Evolutionary conservation across 768 basidiomycete genomes (phyloP), one percentile per base, ranked within the genome.

Genomic region (Lactarius hengduanensis): DNA sequence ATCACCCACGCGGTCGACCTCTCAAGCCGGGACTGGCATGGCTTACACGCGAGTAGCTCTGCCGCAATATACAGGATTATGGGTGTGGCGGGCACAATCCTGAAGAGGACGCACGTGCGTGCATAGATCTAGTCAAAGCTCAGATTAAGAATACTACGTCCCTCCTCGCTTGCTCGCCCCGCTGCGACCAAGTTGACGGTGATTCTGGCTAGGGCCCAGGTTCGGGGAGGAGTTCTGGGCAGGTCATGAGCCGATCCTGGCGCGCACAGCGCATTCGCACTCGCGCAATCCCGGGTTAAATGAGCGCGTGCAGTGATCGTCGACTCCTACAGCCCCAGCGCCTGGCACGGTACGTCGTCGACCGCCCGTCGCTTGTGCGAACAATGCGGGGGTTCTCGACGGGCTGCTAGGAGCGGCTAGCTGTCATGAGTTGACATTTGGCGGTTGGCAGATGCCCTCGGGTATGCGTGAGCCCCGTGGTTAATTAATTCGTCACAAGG

Each of bases 21-120:
- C 85, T 94, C n/a, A 98, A 98, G 77, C 93, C 96, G 13, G 0
- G 94, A 1, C 83, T 99, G 8, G 94, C 94, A 22, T 98, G 94
- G 94, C 84, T 99, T 56, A 92, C 93, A 55, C 91, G 92, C 73
- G 93, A 92, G 74, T 98, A 94, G 92, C 89, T 93, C 63, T 85
- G 84, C 18, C 84, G 90, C 60, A 92, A 94, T 71, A 97, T 99
- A 56, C 96, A 98, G 76, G 85, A 82, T 0, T 78, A 84, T 0
- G 92, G 92, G 0, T 89, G 90, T 59, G 90, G 89, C 1, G 94
- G 94, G 3, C 96, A 98, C 74, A 91, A 97, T 69, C 92, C 95
- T 2, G 92, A 94, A 71, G 96, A 98, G 74, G 96, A 98, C n/a
- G n/a, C n/a, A n/a, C n/a, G n/a, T n/a, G n/a, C n/a, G n/a, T n/a